These are phyloP conservation scores for Licmophora abbreviata DNA, from an alignment of 108 stramenopile species.

Conservation along the genomic window DNA sequence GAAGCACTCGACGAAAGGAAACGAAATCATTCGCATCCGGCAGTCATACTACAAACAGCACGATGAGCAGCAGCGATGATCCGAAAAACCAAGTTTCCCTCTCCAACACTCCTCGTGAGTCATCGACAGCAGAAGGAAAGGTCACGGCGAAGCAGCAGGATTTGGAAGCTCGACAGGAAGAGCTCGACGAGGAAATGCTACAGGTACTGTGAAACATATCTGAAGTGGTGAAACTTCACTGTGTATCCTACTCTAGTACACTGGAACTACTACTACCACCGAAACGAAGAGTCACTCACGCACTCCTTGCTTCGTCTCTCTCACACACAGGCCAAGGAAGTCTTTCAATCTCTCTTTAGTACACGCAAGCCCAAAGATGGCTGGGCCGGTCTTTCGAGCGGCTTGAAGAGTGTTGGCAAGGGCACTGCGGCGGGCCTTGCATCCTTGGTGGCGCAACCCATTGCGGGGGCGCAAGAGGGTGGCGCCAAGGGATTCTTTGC, in stretches of 20 bases:
- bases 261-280: neutral
- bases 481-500: conserved; percentile 72
- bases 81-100: too few species aligned
- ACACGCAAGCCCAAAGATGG: conserved; percentile 82
- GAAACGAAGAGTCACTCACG: neutral
- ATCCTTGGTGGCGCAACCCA: conserved; percentile 72
- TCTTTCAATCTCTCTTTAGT: conserved; percentile 65
- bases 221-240: too few species aligned
- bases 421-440: conserved; percentile 75
- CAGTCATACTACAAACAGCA: too few species aligned
- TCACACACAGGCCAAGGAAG: conserved; percentile 9
- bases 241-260: neutral
- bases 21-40: too few species aligned
- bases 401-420: conserved; percentile 67
- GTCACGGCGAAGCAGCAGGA: too few species aligned
- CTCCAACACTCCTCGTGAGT: too few species aligned
- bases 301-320: neutral
- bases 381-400: conserved; percentile 73
- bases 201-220: too few species aligned
- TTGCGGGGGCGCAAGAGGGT: conserved; percentile 74
- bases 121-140: too few species aligned
- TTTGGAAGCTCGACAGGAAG: too few species aligned
- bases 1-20: too few species aligned
- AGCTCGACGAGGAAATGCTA: too few species aligned
- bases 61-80: too few species aligned